Conservation (phyloP, 208 protist species). For the Trypanosoma mega region DNA sequence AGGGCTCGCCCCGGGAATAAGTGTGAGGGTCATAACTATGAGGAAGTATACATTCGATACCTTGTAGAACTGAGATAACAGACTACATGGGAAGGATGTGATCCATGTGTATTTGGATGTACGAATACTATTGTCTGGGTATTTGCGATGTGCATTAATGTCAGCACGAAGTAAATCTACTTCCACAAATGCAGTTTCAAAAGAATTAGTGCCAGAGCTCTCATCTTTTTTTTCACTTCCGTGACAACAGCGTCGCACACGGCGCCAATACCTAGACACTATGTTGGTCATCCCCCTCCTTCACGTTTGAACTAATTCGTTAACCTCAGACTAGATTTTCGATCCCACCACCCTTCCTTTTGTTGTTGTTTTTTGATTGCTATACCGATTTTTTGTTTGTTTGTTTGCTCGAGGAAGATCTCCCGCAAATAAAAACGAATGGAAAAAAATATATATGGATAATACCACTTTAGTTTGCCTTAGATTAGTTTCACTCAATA, state of each 20-base stretch:
- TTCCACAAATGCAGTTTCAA: conserved; percentile 32
- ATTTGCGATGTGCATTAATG: conserved; percentile 41
- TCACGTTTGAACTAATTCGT: too few species aligned
- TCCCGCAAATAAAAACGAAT: too few species aligned
- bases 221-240: conserved; percentile 3
- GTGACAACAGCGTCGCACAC: background rate
- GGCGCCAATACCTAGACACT: background rate
- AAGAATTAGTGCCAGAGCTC: background rate
- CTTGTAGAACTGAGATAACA: conserved; percentile 88
- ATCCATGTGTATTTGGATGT: conserved; percentile 71
- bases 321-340: too few species aligned
- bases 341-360: too few species aligned
- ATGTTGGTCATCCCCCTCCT: too few species aligned
- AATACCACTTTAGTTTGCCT: too few species aligned
- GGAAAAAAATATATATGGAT: too few species aligned
- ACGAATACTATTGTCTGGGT: conserved; percentile 57
- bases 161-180: conserved; percentile 54
- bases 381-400: too few species aligned
- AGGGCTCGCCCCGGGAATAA: conserved; percentile 84
- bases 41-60: conserved; percentile 95
- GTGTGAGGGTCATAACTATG: conserved; percentile 81
- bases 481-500: too few species aligned
- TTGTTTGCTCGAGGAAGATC: too few species aligned
- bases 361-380: too few species aligned
- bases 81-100: conserved; percentile 60